These are phyloP conservation scores for Pleurotus salmoneostramineus DNA, from an alignment of 768 basidiomycete genomes.

Conservation along the genomic window DNA sequence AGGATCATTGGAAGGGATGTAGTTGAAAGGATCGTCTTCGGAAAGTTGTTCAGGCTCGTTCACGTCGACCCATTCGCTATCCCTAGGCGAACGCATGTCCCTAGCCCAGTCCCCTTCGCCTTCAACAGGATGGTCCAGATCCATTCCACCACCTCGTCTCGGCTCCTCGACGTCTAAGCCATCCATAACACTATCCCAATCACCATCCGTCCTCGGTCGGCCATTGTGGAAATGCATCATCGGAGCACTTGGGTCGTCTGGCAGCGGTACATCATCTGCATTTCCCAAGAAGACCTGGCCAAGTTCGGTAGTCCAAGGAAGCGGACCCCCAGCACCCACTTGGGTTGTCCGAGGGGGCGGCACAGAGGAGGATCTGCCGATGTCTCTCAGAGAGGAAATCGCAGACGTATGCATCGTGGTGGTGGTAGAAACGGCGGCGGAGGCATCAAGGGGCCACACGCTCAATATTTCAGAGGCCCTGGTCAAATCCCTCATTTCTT, in stretches of 20 bases:
- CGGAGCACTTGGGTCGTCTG: constrained; percentile 21
- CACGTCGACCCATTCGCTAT: constrained; percentile 1
- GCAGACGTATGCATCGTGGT: background rate
- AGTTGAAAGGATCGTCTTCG: constrained; percentile 40
- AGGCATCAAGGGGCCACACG: constrained; percentile 20
- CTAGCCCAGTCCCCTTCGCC: constrained; percentile 2
- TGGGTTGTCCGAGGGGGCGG: background rate
- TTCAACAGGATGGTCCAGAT: background rate
- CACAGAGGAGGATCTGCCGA: background rate
- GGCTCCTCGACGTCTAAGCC: background rate
- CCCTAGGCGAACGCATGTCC: constrained; percentile 4
- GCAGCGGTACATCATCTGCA: constrained; percentile 70
- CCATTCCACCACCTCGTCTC: background rate
- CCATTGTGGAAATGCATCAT: constrained; percentile 19
- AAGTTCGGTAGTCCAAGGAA: constrained; percentile 48
- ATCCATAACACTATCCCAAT: background rate
- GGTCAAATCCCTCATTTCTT: constrained; percentile 88
- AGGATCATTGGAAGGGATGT: constrained; percentile 36
- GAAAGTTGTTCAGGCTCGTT: background rate
- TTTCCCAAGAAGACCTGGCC: constrained; percentile 84
- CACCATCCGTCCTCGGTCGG: constrained; percentile 8
- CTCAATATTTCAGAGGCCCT: constrained; percentile 75
- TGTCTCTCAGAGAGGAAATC: constrained; percentile 3
- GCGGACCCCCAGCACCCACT: background rate
- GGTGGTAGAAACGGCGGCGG: constrained; percentile 8